phyloP scores from a whole-genome alignment of 257 asterid genomes.

The Rehmannia glutinosa region DNA sequence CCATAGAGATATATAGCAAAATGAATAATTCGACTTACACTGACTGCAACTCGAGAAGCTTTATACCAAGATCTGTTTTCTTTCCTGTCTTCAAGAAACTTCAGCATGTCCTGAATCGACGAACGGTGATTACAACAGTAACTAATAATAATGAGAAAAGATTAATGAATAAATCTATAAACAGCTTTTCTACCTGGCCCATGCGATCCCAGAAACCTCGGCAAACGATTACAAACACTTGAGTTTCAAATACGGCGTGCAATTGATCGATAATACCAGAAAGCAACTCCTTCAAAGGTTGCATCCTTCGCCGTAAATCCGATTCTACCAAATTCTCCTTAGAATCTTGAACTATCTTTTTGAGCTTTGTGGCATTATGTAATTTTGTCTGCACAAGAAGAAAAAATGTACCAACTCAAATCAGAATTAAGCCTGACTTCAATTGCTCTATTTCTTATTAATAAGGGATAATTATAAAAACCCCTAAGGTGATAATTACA shows the following conservation, averaged over 20 bases:
- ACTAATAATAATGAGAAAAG: not conserved
- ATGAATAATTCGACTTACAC: constrained; percentile 46
- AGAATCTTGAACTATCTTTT: constrained; percentile 74
- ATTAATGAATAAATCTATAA: not conserved
- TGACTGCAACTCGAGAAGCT: constrained; percentile 74
- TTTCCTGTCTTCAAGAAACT: constrained; percentile 65
- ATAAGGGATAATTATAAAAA: too few relatives aligned
- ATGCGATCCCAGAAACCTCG: constrained; percentile 93
- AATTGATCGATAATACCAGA: constrained; percentile 51
- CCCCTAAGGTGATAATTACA: too few relatives aligned
- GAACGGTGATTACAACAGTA: constrained; percentile 3
- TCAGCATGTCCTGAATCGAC: constrained; percentile 63
- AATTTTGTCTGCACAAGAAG: constrained; percentile 50
- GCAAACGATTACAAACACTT: constrained; percentile 65
- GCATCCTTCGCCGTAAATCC: constrained; percentile 62
- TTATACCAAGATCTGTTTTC: constrained; percentile 78
- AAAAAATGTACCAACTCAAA: not conserved
- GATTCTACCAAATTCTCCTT: constrained; percentile 70
- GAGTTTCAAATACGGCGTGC: constrained; percentile 59
- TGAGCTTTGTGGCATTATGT: constrained; percentile 75
- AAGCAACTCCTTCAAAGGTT: constrained; percentile 75
- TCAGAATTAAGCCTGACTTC: constrained; percentile 4
- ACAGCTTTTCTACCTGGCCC: constrained; percentile 72
- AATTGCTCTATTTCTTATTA: constrained; percentile 10
- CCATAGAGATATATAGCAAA: too few relatives aligned